Evolutionary conservation across 768 basidiomycete genomes (phyloP).

Genomic region (Pisolithus marmoratus): DNA sequence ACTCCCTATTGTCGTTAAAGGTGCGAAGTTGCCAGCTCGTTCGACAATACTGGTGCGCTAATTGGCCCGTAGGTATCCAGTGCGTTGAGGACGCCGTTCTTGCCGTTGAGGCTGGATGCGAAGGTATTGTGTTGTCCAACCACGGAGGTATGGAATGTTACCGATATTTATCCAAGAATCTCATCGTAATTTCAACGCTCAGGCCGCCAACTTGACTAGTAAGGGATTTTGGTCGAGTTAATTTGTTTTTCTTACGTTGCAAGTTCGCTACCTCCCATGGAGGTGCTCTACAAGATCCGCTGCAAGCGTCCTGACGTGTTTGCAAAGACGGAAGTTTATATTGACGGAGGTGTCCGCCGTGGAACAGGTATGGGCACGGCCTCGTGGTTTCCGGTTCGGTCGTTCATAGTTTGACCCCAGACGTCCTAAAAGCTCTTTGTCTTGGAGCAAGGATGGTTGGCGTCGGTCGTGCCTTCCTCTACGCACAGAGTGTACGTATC

Average conservation of each 20-base stretch:
- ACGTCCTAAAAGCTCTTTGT: conserved; percentile 86
- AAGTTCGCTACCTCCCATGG: conserved; percentile 72
- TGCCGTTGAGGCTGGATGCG: conserved; percentile 76
- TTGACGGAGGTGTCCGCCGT: conserved; percentile 72
- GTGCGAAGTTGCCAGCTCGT: conserved; percentile 21
- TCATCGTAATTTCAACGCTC: conserved; percentile 1
- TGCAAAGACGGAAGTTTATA: conserved; percentile 73
- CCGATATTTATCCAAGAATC: background rate
- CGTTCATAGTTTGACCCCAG: conserved; percentile 26
- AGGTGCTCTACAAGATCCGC: conserved; percentile 70
- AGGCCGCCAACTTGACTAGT: conserved; percentile 82
- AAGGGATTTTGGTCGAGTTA: conserved; percentile 17
- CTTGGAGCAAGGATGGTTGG: conserved; percentile 86
- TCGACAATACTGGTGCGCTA: background rate
- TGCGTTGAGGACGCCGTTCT: conserved; percentile 80
- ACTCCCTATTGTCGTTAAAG: conserved; percentile 72
- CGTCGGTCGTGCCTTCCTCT: conserved; percentile 80
- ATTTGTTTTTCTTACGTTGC: conserved; percentile 14
- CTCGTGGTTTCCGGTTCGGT: background rate
- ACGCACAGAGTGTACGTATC: conserved; percentile 67
- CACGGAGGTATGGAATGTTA: conserved; percentile 64
- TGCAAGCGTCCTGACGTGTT: conserved; percentile 73
- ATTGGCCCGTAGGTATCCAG: conserved; percentile 51
- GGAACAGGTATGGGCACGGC: conserved; percentile 56
- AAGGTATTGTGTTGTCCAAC: conserved; percentile 86